Conservation (phyloP, 345 rosid species). For the Psidium friedrichsthalianum region DNA sequence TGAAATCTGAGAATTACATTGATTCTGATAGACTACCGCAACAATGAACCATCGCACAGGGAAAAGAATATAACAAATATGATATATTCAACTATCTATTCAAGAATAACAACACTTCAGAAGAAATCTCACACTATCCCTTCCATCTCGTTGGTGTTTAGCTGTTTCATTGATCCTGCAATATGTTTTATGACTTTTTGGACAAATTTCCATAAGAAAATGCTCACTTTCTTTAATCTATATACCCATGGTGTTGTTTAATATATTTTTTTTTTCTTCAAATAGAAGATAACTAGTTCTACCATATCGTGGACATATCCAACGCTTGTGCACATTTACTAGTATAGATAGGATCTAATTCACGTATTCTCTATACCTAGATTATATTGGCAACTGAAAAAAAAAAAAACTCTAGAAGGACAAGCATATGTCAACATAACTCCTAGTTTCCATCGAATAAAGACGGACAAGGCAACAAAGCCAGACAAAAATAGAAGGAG, state of each 20-base stretch:
- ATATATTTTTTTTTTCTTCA: no score
- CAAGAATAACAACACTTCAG: background rate
- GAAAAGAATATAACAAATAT: no score
- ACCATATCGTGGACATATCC: no score
- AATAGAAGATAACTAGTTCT: no score
- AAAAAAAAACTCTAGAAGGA: background rate
- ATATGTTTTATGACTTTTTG: no score
- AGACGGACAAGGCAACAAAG: background rate
- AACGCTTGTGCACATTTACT: no score
- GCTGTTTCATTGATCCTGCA: constrained; percentile 67
- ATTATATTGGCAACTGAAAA: no score
- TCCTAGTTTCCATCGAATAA: background rate
- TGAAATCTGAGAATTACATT: background rate
- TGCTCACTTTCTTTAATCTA: no score
- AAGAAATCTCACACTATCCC: constrained; percentile 42
- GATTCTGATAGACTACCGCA: background rate
- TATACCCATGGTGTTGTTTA: no score
- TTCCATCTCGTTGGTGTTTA: constrained; percentile 65
- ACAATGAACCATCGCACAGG: background rate
- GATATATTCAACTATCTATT: background rate
- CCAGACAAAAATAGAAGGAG: background rate
- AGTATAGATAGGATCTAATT: no score
- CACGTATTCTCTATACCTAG: no score
- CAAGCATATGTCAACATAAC: background rate
- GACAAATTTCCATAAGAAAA: no score